Evolutionary conservation across 2,329 filamentous ascomycete species (phyloP), one percentile per base, ranked within the genome.

Genomic region (Colletotrichum incanum): DNA sequence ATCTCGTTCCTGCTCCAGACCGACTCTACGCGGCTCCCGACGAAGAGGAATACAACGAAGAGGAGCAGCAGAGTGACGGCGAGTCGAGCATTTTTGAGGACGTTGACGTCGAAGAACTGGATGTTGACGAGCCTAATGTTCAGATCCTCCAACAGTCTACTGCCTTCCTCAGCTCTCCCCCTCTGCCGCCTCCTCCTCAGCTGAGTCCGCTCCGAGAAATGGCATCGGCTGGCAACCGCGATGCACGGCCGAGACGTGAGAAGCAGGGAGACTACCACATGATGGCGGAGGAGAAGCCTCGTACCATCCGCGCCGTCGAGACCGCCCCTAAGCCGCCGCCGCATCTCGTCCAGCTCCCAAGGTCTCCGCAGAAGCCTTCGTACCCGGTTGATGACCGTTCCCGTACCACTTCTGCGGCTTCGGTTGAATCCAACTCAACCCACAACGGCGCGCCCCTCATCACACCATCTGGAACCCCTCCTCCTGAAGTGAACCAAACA

Each of bases 161-260:
- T 14, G 80, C 82, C 65, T 76, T 77, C 37, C 70, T 87, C 85
- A 2, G 81, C 82, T 85, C 87, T 2, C 82, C 86, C 2, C 84
- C 87, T 2, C 78, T 88, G 2, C 86, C 86, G 0, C 79, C 83
- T 45, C 84, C 85, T 1, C 86, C 83, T 20, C 86, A 84, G 59
- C 74, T 87, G 59, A 87, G 84, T 59, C 89, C 89, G 1, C 81
- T 92, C 0, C 85, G 85, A 60, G 86, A 88, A 45, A 65, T 62
- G 28, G 26, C 67, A 5, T 66, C 73, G 9, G 73, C 73, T 2
- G 88, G 86, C 3, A 90, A 90, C 75, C 74, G 83, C 74, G 76
- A 74, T 20, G 52, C 50, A 1, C 59, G 65, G 20, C 43, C 55
- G 1, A 59, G 58, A 23, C 69, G 73, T 5, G 75, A 82, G 54